Evolutionary conservation across 208 protist genomes (phyloP).

Genomic region (Leishmania major): DNA sequence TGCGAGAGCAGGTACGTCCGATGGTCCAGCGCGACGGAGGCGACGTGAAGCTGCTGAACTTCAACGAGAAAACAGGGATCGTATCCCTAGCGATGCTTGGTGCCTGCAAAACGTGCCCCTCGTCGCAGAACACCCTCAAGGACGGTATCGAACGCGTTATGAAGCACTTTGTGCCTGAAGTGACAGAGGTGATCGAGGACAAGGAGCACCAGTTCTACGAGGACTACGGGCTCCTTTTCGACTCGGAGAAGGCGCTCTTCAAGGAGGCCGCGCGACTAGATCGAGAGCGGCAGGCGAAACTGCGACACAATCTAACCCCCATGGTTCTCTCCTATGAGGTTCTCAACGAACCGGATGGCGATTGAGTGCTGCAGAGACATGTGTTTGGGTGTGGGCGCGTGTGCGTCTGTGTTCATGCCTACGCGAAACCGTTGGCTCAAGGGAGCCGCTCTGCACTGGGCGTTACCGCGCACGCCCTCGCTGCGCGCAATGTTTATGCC

Average conservation of each 20-base stretch:
- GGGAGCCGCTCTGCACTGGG: neutral
- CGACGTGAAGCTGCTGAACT: conserved; percentile 89
- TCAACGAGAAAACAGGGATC: conserved; percentile 86
- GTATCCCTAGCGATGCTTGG: conserved; percentile 92
- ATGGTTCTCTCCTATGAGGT: conserved; percentile 74
- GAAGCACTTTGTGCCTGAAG: conserved; percentile 93
- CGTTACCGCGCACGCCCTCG: too few relatives aligned
- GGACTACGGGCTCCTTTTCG: conserved; percentile 79
- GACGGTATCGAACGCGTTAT: conserved; percentile 92
- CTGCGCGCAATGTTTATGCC: neutral
- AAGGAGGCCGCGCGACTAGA: conserved; percentile 74
- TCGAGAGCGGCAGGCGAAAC: conserved; percentile 47
- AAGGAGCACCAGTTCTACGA: conserved; percentile 85
- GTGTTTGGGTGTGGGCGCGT: too few relatives aligned
- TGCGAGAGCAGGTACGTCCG: conserved; percentile 88
- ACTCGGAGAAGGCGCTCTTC: conserved; percentile 80
- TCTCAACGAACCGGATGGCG: conserved; percentile 86
- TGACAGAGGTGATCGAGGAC: conserved; percentile 72
- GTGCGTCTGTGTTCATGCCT: neutral
- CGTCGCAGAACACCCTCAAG: conserved; percentile 90
- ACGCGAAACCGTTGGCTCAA: neutral
- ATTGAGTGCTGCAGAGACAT: conserved; percentile 22
- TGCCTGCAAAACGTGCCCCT: conserved; percentile 90
- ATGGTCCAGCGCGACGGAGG: conserved; percentile 94
- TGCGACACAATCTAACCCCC: conserved; percentile 47